Base-by-base conservation (phyloP, 1,139 yeast genomes). In the Eremothecium sinecaudum region DNA sequence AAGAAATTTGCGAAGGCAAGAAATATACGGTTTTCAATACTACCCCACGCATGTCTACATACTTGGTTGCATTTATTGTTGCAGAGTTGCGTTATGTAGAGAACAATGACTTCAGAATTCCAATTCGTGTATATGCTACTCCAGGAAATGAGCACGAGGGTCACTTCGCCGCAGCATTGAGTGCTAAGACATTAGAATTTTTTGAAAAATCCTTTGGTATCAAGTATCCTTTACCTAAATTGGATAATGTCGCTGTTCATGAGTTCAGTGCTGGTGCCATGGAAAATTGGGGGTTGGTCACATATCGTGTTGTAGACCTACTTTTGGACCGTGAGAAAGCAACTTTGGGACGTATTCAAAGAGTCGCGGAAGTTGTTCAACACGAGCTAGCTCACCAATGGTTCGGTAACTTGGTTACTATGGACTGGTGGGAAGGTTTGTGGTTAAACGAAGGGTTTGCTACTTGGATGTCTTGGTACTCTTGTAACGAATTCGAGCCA, bases 381-480 rank as follows among this genome's bases (percentile, higher is more conserved):
- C 94, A 83, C 63, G 94, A 83, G 62, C 68, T 83, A 53, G 94
- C 94, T 17, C 94, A 83, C 58, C 94, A 83, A 62, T 83, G 94
- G 94, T 83, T 83, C 58, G 94, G 94, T 45, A 79, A 83, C 61
- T 66, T 83, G 50, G 94, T 82, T 40, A 83, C 94, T 42, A 83
- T 83, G 94, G 82, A 81, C 50, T 83, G 90, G 84, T 83, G 94
- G 94, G 92, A 83, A 58, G 93, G 82, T 41, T 70, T 83, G 44
- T 83, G 94, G 93, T 70, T 83, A 46, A 83, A 83, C 58, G 94
- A 83, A 62, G 94, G 94, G 18, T 83, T 82, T 53, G 94, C 94
- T 31, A 83, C 94, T 30, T 81, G 86, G 87, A 81, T 81, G 67
- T 81, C 90, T 3, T 80, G 81, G 76, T 70, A 73, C 49, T 81